Conservation (phyloP, 108 stramenopile species). For the Cyclotella kingstonii region DNA sequence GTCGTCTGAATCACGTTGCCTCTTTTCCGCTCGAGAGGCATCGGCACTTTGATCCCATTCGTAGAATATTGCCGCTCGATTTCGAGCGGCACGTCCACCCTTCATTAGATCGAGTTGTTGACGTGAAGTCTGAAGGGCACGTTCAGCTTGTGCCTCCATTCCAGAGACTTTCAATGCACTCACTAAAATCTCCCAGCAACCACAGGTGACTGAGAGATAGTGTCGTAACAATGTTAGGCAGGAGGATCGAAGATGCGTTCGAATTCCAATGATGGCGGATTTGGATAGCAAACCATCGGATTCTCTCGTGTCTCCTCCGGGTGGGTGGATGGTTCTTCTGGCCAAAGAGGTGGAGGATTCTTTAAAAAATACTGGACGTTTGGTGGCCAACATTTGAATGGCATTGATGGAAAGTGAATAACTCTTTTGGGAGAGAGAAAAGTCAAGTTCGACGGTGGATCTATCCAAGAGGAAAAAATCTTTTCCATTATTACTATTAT, state of each 20-base stretch:
- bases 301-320: slow-evolving; percentile 37
- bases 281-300: slow-evolving; percentile 35
- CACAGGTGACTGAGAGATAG: slow-evolving; percentile 74
- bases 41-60: slow-evolving; percentile 78
- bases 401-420: slow-evolving; percentile 85
- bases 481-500: slow-evolving; percentile 28
- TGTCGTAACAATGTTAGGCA: slow-evolving; percentile 82
- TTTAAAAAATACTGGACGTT: slow-evolving; percentile 78
- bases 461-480: slow-evolving; percentile 45
- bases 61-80: slow-evolving; percentile 80
- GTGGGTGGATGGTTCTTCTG: slow-evolving; percentile 69
- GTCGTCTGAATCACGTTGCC: slow-evolving; percentile 82
- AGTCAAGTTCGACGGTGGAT: slow-evolving; percentile 66
- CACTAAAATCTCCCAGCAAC: slow-evolving; percentile 55
- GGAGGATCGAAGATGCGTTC: slow-evolving; percentile 68
- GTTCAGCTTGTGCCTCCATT: slow-evolving; percentile 84
- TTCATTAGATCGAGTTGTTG: slow-evolving; percentile 74
- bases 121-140: slow-evolving; percentile 76
- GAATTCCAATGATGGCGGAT: slow-evolving; percentile 53
- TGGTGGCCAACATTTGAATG: slow-evolving; percentile 66
- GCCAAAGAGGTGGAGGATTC: slow-evolving; percentile 76
- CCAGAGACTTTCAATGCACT: slow-evolving; percentile 56
- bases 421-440: slow-evolving; percentile 76
- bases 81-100: slow-evolving; percentile 85
- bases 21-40: slow-evolving; percentile 58